Base-by-base conservation (phyloP, 805 yeast genomes). In the Kregervanrija fluxuum region DNA sequence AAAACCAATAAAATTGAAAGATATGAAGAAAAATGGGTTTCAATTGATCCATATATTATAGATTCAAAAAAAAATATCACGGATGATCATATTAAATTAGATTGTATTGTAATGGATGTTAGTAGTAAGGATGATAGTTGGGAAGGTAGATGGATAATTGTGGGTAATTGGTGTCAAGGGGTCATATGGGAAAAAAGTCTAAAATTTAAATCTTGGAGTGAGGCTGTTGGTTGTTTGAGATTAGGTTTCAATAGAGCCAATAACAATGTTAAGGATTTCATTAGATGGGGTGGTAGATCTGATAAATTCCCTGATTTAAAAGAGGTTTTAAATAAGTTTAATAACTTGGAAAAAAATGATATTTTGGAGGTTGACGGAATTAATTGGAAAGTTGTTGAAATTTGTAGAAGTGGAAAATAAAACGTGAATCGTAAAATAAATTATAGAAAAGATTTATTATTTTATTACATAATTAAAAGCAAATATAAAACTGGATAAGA, bases 151-250 rank as follows among this genome's bases (percentile, higher is more conserved):
- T 52, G 70, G n/a, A 64, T 77, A 5, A 55, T 64, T 32, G 56
- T 75, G 11, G 82, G 80, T 5, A 66, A 68, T 37, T 77, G 80
- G 79, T 54, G 64, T 3, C 80, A 76, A 55, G 82, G 79, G 0
- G 47, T 78, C 1, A 45, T 73, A 3, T 68, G 64, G 64, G 53
- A 56, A 39, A 60, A 40, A 40, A 17, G 22, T 3, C 12, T 33
- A 2, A 37, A 10, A 52, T 35, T 9, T 31, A 53, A 48, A 66
- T 45, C 53, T 47, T 5, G 52, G 49, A 4, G 33, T 35, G 9
- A 53, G 5, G 48, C 52, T 13, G 41, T 59, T 11, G 49, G 64
- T 15, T 30, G 44, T 30, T 51, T 46, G 35, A 45, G 28, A 22
- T 22, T 22, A 22, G 28, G 28, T 22, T 22, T 22, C 6, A 22